Conservation (phyloP, 306 rosid species). For the Corylus americana region DNA sequence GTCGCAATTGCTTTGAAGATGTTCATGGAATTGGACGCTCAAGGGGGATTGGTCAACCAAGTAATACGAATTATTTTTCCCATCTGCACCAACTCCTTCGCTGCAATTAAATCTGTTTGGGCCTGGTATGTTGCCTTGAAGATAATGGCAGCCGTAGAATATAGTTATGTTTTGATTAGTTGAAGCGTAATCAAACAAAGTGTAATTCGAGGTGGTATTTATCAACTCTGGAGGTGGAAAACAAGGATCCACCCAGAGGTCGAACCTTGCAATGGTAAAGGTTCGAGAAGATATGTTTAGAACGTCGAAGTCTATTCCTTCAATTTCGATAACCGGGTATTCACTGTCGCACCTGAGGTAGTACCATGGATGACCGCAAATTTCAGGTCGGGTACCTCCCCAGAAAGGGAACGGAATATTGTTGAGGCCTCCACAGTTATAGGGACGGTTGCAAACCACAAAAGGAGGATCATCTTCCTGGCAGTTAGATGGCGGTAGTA, state of each 20-base stretch:
- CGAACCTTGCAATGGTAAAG: slow-evolving; percentile 35
- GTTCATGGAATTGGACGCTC: rapidly evolving
- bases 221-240: background rate
- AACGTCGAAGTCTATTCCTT: slow-evolving; percentile 26
- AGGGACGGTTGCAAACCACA: slow-evolving; percentile 33
- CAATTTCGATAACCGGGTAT: slow-evolving; percentile 24
- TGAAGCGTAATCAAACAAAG: slow-evolving; percentile 28
- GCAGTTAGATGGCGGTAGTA: slow-evolving; percentile 19
- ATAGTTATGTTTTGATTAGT: background rate
- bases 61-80: no score
- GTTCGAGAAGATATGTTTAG: slow-evolving; percentile 8
- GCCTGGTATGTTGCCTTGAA: no score
- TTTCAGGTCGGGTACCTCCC: slow-evolving; percentile 19
- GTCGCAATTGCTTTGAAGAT: background rate
- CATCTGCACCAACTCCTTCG: no score
- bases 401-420: slow-evolving; percentile 52
- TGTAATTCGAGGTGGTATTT: slow-evolving; percentile 21
- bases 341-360: slow-evolving; percentile 28
- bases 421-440: slow-evolving; percentile 37
- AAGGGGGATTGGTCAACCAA: background rate
- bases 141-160: no score
- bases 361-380: slow-evolving; percentile 39
- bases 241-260: slow-evolving; percentile 34
- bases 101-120: no score
- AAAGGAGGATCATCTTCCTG: slow-evolving; percentile 13